These are phyloP conservation scores for Millerozyma miso DNA, from an alignment of 805 yeast genomes.

Conservation along the genomic window DNA sequence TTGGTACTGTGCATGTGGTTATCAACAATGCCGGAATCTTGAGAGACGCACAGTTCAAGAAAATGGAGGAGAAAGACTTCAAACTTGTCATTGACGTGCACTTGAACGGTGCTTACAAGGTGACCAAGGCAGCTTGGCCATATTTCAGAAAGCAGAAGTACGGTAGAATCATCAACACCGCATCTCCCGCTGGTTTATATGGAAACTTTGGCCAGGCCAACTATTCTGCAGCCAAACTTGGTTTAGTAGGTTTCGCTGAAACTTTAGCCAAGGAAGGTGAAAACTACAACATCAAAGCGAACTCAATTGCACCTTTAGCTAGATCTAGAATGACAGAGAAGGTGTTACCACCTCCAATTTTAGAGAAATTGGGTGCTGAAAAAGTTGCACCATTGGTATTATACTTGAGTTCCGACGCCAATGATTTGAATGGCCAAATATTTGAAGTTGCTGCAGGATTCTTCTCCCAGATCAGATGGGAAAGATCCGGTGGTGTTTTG, in stretches of 20 bases:
- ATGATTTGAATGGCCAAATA: slow-evolving; percentile 63
- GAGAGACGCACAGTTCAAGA: slow-evolving; percentile 81
- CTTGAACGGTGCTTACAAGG: slow-evolving; percentile 81
- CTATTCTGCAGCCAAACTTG: slow-evolving; percentile 91
- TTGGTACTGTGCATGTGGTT: slow-evolving; percentile 84
- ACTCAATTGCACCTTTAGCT: slow-evolving; percentile 91
- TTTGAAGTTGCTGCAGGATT: slow-evolving; percentile 95
- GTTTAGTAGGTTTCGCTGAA: slow-evolving; percentile 86
- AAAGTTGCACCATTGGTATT: slow-evolving; percentile 90
- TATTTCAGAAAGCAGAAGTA: slow-evolving; percentile 75
- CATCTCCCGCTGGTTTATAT: slow-evolving; percentile 94
- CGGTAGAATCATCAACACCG: slow-evolving; percentile 90
- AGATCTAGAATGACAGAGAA: slow-evolving; percentile 95
- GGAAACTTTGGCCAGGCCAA: slow-evolving; percentile 97
- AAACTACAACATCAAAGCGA: slow-evolving; percentile 76
- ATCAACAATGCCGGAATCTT: slow-evolving; percentile 95
- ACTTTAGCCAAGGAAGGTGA: slow-evolving; percentile 93
- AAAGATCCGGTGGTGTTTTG: slow-evolving; percentile 80
- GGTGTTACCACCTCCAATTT: slow-evolving; percentile 77
- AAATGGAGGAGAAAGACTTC: slow-evolving; percentile 80
- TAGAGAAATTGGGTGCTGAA: slow-evolving; percentile 78
- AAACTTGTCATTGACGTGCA: slow-evolving; percentile 80
- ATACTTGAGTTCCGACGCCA: slow-evolving; percentile 65
- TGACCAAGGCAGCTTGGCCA: slow-evolving; percentile 91
- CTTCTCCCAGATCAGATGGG: slow-evolving; percentile 91